Conservation (phyloP, 805 yeast species). For the Wickerhamomyces sydowiorum region DNA sequence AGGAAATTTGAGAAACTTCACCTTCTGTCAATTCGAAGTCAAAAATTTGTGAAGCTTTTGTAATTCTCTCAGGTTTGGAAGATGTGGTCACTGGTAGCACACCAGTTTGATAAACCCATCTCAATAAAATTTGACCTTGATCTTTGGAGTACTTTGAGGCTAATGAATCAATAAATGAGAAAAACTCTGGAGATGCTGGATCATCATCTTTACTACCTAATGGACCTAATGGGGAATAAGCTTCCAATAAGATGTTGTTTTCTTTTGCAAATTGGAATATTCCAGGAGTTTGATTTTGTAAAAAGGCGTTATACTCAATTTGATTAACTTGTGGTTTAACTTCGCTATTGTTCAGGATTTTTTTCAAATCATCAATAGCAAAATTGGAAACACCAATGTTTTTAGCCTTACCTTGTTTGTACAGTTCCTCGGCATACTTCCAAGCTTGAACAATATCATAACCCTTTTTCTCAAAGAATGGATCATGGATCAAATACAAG, state of each 20-base stretch:
- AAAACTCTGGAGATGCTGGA: conserved; percentile 35
- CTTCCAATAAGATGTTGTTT: conserved; percentile 50
- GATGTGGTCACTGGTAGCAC: conserved; percentile 75
- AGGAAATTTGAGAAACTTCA: conserved; percentile 41
- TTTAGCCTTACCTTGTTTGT: conserved; percentile 47
- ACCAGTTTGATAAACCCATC: conserved; percentile 65
- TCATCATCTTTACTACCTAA: conserved; percentile 41
- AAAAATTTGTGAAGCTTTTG: conserved; percentile 45
- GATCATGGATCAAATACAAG: conserved; percentile 46
- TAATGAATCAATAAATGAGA: conserved; percentile 35
- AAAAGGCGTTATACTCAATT: conserved; percentile 59
- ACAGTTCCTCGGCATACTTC: conserved; percentile 42
- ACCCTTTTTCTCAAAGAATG: conserved; percentile 32
- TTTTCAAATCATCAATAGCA: conserved; percentile 37
- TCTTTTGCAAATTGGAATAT: conserved; percentile 43
- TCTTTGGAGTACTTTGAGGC: conserved; percentile 52
- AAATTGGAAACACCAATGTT: conserved; percentile 62
- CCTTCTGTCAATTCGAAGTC: conserved; percentile 45
- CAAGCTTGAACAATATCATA: conserved; percentile 43
- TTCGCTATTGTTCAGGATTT: conserved; percentile 31
- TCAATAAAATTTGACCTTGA: conserved; percentile 58
- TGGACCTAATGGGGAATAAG: conserved; percentile 67
- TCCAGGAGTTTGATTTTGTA: conserved; percentile 64
- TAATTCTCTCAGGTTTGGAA: conserved; percentile 48
- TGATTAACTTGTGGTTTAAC: conserved; percentile 54